Conservation (phyloP, 75 land plant species). For the Sequoia sempervirens region DNA sequence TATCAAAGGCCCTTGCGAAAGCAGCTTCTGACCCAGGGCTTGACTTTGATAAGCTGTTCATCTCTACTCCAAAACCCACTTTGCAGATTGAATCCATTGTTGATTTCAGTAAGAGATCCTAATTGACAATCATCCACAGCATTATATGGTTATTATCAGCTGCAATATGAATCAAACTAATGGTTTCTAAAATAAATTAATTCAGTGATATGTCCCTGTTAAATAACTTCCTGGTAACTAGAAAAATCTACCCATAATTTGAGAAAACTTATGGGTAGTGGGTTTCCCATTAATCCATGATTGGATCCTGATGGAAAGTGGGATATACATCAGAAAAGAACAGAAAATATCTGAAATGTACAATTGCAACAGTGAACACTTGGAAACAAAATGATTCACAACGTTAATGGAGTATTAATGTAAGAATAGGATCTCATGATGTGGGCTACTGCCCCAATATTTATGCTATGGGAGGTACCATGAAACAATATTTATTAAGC, state of each 20-base stretch:
- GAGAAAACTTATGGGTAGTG: background rate
- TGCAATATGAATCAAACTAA: background rate
- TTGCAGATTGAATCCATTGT: slow-evolving; percentile 63
- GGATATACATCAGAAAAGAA: background rate
- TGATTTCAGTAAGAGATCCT: slow-evolving; percentile 66
- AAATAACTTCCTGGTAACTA: background rate
- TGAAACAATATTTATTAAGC: too few relatives aligned
- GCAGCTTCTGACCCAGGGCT: slow-evolving; percentile 22
- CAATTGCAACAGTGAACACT: background rate
- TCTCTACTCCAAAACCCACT: slow-evolving; percentile 67
- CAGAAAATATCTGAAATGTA: background rate
- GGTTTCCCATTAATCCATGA: background rate
- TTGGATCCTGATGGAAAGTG: background rate
- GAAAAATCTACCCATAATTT: background rate
- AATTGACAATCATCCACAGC: background rate
- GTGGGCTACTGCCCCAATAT: background rate
- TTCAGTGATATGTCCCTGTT: background rate
- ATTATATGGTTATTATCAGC: background rate
- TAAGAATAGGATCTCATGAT: background rate
- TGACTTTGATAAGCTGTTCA: slow-evolving; percentile 32
- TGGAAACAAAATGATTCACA: background rate
- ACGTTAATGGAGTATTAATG: background rate
- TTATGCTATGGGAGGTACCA: too few relatives aligned
- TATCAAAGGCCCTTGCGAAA: slow-evolving; percentile 53
- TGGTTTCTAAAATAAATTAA: background rate